Evolutionary conservation across 2,329 filamentous ascomycete genomes (phyloP).

Genomic region (Trichoderma endophyticum): DNA sequence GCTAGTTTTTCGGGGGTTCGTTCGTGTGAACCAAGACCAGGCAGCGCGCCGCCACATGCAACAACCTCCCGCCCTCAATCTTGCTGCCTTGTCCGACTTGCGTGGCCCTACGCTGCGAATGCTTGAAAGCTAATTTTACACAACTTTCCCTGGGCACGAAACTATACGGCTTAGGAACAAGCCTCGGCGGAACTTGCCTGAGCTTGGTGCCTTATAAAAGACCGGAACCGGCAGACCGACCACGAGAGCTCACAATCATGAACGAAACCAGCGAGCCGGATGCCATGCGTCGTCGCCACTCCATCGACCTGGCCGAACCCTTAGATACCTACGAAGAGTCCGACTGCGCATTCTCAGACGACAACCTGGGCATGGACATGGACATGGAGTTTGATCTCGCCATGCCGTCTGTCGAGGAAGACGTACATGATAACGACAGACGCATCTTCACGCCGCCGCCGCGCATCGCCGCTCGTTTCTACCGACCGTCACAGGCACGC

Average conservation of each 20-base stretch:
- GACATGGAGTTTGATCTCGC: constrained; percentile 36
- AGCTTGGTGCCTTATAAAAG: neutral
- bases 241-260: neutral
- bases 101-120: neutral
- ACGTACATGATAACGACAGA: constrained; percentile 34
- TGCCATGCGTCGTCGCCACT: constrained; percentile 43
- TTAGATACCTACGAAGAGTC: constrained; percentile 39
- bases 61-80: neutral
- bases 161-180: neutral
- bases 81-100: neutral
- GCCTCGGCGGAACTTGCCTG: neutral
- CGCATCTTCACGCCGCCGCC: constrained; percentile 62
- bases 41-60: constrained; percentile 2
- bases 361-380: constrained; percentile 23
- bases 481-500: constrained; percentile 62
- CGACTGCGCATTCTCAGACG: constrained; percentile 30
- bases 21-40: neutral
- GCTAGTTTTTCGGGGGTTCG: neutral
- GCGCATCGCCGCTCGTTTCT: constrained; percentile 75
- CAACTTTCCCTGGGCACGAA: neutral
- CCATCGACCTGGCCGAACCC: constrained; percentile 41
- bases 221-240: neutral
- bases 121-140: neutral
- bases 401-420: constrained; percentile 39
- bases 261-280: constrained; percentile 16